phyloP scores from a whole-genome alignment of 805 yeast species.

The Ogataea pilisensis region DNA sequence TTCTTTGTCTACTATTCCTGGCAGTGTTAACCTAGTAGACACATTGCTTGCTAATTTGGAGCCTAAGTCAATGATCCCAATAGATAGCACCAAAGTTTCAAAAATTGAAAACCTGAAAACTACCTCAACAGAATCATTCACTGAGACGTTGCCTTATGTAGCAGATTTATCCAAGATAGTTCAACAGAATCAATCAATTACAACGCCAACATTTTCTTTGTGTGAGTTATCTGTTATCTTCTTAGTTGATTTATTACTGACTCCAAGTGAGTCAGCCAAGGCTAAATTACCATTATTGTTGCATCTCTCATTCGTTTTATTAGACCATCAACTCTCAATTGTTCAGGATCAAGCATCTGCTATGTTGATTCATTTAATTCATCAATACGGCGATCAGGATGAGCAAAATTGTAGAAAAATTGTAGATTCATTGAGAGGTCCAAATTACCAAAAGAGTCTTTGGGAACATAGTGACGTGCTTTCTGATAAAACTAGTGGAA shows the following conservation, averaged over 20 bases:
- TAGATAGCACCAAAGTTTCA: constrained; percentile 11
- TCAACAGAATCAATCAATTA: constrained; percentile 38
- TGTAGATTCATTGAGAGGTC: constrained; percentile 52
- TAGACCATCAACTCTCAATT: constrained; percentile 82
- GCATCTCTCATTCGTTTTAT: constrained; percentile 72
- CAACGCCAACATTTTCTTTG: constrained; percentile 69
- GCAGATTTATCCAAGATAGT: constrained; percentile 62
- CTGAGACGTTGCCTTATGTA: constrained; percentile 57
- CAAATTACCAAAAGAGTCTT: constrained; percentile 44
- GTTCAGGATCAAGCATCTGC: constrained; percentile 84
- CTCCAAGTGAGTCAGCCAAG: constrained; percentile 58
- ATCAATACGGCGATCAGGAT: constrained; percentile 49
- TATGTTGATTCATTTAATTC: constrained; percentile 67
- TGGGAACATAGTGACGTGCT: constrained; percentile 90
- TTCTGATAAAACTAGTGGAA: constrained; percentile 70
- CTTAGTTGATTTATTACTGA: constrained; percentile 72
- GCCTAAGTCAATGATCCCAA: constrained; percentile 87
- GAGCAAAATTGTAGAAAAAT: constrained; percentile 53
- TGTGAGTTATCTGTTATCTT: constrained; percentile 86
- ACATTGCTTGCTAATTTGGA: constrained; percentile 65
- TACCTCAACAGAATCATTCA: too few relatives aligned
- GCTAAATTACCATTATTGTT: constrained; percentile 65
- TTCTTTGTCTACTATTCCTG: constrained; percentile 56
- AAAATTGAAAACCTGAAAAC: constrained; percentile 7
- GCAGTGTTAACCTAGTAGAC: constrained; percentile 53